phyloP scores from a whole-genome alignment of 2,329 filamentous ascomycete species.

The Capronia coronata region DNA sequence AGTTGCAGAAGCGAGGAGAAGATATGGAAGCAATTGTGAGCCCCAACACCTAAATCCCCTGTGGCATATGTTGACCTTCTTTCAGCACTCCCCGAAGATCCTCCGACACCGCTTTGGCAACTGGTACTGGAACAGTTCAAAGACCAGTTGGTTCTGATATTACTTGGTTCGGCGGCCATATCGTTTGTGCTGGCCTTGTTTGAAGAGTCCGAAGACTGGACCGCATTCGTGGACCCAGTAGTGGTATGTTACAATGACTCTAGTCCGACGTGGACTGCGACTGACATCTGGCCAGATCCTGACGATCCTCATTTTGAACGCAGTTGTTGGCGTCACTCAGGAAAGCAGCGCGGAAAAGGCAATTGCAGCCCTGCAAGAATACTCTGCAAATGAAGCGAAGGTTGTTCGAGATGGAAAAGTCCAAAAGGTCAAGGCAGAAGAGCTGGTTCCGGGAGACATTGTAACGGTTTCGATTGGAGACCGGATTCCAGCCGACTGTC shows the following conservation, averaged over 20 bases:
- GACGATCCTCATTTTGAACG: constrained; percentile 93
- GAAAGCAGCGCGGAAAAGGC: constrained; percentile 98
- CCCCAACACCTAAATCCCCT: constrained; percentile 7
- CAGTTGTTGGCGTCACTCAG: constrained; percentile 94
- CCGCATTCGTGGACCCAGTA: constrained; percentile 89
- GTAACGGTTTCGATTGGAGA: constrained; percentile 84
- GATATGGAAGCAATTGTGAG: constrained; percentile 52
- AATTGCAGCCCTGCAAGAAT: constrained; percentile 95
- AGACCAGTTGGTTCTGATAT: constrained; percentile 92
- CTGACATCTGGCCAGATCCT: constrained; percentile 59
- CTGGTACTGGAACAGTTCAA: constrained; percentile 98
- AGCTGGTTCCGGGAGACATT: constrained; percentile 90
- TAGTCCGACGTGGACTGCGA: no score
- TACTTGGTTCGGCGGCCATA: constrained; percentile 84
- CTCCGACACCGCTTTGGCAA: constrained; percentile 91
- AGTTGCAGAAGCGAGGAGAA: constrained; percentile 41
- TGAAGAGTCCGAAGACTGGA: constrained; percentile 89
- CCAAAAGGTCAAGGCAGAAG: constrained; percentile 85
- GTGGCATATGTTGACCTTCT: constrained; percentile 22
- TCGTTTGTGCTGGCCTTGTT: constrained; percentile 91
- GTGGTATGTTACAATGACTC: constrained; percentile 70
- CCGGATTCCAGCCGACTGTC: constrained; percentile 89
- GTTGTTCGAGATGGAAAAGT: constrained; percentile 79
- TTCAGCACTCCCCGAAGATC: constrained; percentile 73
- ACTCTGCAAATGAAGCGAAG: constrained; percentile 96